These are phyloP conservation scores for Magnolia changhungtana DNA, from an alignment of 164 flowering plant species.

Conservation along the genomic window DNA sequence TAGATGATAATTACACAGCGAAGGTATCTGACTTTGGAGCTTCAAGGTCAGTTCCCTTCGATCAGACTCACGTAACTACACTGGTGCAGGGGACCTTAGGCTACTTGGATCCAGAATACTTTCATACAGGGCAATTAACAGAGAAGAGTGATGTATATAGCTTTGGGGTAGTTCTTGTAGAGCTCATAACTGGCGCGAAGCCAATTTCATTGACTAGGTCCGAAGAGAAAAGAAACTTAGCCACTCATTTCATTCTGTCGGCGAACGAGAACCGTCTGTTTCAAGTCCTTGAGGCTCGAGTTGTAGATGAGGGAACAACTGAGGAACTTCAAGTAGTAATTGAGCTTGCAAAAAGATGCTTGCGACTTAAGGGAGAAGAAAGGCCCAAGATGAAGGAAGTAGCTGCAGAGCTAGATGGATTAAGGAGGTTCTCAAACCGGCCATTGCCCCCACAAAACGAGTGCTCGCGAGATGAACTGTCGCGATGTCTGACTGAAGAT, in stretches of 20 bases:
- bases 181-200: slow-evolving; percentile 20
- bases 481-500: neutral
- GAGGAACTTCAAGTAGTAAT: slow-evolving; percentile 18
- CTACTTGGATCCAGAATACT: slow-evolving; percentile 34
- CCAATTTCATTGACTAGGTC: slow-evolving; percentile 13
- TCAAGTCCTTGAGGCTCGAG: slow-evolving; percentile 9
- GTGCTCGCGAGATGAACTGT: neutral
- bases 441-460: neutral
- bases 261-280: no score
- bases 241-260: slow-evolving; percentile 10
- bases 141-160: slow-evolving; percentile 29
- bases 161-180: slow-evolving; percentile 22
- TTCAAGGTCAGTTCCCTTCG: neutral
- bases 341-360: slow-evolving; percentile 13
- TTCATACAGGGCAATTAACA: slow-evolving; percentile 25
- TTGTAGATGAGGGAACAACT: slow-evolving; percentile 13
- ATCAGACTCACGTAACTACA: slow-evolving; percentile 12
- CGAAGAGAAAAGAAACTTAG: slow-evolving; percentile 3
- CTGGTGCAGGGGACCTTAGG: slow-evolving; percentile 33
- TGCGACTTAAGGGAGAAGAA: slow-evolving; percentile 8
- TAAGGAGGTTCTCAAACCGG: neutral
- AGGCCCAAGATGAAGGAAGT: slow-evolving; percentile 16
- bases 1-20: slow-evolving; percentile 2
- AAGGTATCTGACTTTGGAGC: slow-evolving; percentile 1
- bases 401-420: slow-evolving; percentile 17